Base-by-base conservation (phyloP, 2,329 filamentous ascomycete species). In the Neonectria coccinea region DNA sequence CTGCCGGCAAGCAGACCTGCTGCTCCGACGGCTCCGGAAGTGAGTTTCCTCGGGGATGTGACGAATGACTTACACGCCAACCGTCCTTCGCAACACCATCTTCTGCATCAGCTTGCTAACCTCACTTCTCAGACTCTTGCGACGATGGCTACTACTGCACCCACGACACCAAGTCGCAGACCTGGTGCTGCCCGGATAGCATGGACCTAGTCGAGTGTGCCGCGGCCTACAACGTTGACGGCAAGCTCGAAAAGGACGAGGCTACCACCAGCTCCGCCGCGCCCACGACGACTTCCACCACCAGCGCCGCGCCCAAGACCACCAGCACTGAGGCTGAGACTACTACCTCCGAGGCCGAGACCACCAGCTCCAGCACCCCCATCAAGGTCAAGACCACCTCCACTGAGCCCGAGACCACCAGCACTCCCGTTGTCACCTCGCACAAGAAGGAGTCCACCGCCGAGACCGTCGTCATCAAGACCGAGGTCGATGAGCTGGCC, bases 71-170 rank as follows among this genome's bases (percentile, higher is more conserved):
- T 12, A 4, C 33, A 31, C 29, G 11, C n/a, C 39, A 10, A 10
- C 16, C 39, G n/a, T 41, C 39, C 8, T 12, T 5, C 16, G 9
- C 39, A 10, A 9, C n/a, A 11, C 27, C 7, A 10, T 53, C n/a
- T 18, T 20, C 14, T 3, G 14, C 29, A 41, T 12, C 12, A 39
- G n/a, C 50, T 60, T 25, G 36, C 71, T 73, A 54, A 73, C 65
- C 6, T 25, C 14, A 2, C 11, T 31, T 29, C 5, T 29, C 56
- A 89, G 87, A 88, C 77, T 86, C 88, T 33, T 91, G 88, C 76
- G 83, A 87, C 33, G 75, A 78, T 16, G 87, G 86, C 54, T 91
- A 85, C 81, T 90, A 86, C 81, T 91, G 89, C 80, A 83, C 86
- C n/a, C 80, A 84, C 69, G 84, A 89, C 74, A 75, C 77, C 56